Evolutionary conservation across 345 rosid species (phyloP).

Genomic region (Barbarea vulgaris): DNA sequence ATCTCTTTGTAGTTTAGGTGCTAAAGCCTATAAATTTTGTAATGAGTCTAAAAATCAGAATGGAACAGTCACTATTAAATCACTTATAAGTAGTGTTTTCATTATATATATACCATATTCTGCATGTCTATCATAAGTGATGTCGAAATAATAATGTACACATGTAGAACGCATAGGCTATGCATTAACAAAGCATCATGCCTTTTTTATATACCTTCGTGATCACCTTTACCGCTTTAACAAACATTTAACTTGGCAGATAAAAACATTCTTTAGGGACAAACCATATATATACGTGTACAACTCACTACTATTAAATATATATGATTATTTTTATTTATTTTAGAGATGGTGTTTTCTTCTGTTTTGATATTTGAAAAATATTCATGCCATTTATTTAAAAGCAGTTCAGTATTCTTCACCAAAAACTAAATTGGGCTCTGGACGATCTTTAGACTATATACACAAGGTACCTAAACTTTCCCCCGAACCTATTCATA

Average conservation of each 20-base stretch:
- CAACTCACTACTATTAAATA: conserved; percentile 3
- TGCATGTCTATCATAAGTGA: background rate
- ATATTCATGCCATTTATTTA: background rate
- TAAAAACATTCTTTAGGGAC: background rate
- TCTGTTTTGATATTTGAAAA: background rate
- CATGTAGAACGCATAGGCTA: background rate
- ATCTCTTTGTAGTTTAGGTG: background rate
- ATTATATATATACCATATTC: conserved; percentile 4
- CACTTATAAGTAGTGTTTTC: background rate
- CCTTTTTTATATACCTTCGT: conserved; percentile 16
- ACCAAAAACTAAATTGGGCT: background rate
- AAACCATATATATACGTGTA: background rate
- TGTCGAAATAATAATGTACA: background rate
- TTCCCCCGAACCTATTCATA: background rate
- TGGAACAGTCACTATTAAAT: background rate
- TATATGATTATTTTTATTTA: background rate
- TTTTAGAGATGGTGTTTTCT: background rate
- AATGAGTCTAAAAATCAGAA: conserved; percentile 13
- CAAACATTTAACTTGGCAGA: conserved; percentile 4
- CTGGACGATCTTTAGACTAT: background rate
- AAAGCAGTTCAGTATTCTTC: background rate
- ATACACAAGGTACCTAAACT: background rate
- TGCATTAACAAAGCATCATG: conserved; percentile 27
- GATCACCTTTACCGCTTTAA: conserved; percentile 22
- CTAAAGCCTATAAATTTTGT: background rate